Base-by-base conservation (phyloP, 2,329 filamentous ascomycete species). In the Pseudogymnoascus sp. region DNA sequence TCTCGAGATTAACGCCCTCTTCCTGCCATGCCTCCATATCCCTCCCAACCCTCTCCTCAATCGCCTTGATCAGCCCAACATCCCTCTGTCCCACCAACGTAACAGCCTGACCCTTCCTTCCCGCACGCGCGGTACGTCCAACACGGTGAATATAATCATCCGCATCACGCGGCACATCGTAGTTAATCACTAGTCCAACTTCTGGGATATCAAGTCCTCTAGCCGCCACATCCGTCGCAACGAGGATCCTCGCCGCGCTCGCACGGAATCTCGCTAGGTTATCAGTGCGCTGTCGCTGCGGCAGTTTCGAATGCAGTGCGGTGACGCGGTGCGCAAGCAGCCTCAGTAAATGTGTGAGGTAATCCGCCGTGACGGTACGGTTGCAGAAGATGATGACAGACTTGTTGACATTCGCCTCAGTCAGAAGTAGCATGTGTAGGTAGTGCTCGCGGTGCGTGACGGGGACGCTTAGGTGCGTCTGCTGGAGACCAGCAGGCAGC, bases 71-170 rank as follows among this genome's bases (percentile, higher is more conserved):
- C 7, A 97, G 82, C 71, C 93, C 86, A 1, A 97, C 92, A 75
- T 99, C 95, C 64, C 93, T 83, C 80, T 97, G 93, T 2, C 95
- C 93, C 1, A 99, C 88, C 69, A 99, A 85, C 1, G 91, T 96
- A 15, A 97, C 86, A 4, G 89, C 87, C 68, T 92, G 88, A 71
- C 95, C 95, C 62, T 81, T 82, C 50, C 92, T 84, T 0, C 95
- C 95, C 0, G 95, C 95, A 83, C 95, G 87, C 3, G 95, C 95
- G 11, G 95, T 99, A 77, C 95, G 88, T 74, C 95, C 95, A 61
- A 97, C 93, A 11, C 95, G 87, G 78, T 99, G 95, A 68, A 99
- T 95, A 75, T 99, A 99, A 76, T 97, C 93, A 74, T 97, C 93
- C 2, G 93, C 91, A 73, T 97, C 91, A n/a, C 93, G 87, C 0